A percentile compares a stretch with the other conserved stretches of the same genome.
Evolutionary conservation across 257 asterid genomes (phyloP).

Genomic region (Solanum stenotomum): DNA sequence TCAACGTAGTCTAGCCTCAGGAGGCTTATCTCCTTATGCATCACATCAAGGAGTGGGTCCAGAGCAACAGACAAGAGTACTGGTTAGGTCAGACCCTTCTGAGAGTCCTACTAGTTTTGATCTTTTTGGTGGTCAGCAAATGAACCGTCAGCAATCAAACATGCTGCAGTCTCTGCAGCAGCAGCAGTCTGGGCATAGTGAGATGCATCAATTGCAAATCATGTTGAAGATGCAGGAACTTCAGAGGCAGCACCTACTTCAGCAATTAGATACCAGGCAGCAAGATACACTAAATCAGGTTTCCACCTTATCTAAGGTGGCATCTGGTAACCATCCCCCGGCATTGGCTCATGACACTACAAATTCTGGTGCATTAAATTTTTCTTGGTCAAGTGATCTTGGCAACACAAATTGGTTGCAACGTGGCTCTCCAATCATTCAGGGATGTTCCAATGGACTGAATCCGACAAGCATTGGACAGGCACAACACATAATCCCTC

Average conservation of each 20-base stretch:
- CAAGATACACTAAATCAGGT: conserved; percentile 37
- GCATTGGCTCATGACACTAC: conserved; percentile 32
- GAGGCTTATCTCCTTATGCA: conserved; percentile 52
- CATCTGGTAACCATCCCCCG: conserved; percentile 49
- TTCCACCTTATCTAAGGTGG: conserved; percentile 31
- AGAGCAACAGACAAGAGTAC: conserved; percentile 47
- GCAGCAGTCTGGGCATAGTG: conserved; percentile 56
- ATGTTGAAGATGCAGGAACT: conserved; percentile 62
- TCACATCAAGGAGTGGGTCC: conserved; percentile 46
- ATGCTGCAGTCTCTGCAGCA: conserved; percentile 60
- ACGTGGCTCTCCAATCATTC: conserved; percentile 43
- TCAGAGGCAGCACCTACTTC: conserved; percentile 65
- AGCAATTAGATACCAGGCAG: conserved; percentile 50
- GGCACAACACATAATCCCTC: background rate
- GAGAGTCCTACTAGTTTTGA: conserved; percentile 62
- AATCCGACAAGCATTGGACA: conserved; percentile 4
- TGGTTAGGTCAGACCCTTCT: conserved; percentile 39
- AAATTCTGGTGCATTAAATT: conserved; percentile 33
- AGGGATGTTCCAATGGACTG: conserved; percentile 48
- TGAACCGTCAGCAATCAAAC: conserved; percentile 58
- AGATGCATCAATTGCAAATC: conserved; percentile 68
- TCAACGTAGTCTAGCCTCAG: conserved; percentile 34
- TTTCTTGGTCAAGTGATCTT: conserved; percentile 44
- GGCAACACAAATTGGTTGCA: conserved; percentile 56
- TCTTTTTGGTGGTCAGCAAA: conserved; percentile 85